Conservation (phyloP, 2,329 filamentous ascomycete species). For the Beauveria bassiana region DNA sequence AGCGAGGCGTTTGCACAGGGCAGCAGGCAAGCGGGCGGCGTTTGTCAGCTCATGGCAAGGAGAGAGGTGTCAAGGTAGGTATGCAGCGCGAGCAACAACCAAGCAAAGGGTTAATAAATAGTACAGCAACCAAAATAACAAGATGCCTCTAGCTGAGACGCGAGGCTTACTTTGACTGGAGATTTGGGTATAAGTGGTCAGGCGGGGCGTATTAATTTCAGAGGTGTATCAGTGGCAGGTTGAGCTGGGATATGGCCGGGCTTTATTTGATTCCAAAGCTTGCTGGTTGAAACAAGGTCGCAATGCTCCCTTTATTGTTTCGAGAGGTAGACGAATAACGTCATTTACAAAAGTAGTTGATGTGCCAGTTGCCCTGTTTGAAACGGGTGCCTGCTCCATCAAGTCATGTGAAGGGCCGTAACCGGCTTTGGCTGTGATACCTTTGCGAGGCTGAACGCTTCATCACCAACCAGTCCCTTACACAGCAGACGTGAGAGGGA, state of each 20-base stretch:
- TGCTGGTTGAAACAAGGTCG: too few species aligned
- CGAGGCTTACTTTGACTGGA: neutral
- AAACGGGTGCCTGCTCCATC: neutral
- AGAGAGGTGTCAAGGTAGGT: too few species aligned
- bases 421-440: neutral
- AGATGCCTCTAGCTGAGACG: slow-evolving; percentile 2
- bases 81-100: too few species aligned
- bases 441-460: neutral
- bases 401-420: too few species aligned
- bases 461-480: neutral
- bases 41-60: neutral
- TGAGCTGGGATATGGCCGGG: neutral
- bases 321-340: too few species aligned
- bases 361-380: too few species aligned
- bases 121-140: neutral
- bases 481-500: neutral
- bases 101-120: neutral
- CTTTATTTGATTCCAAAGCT: neutral
- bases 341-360: too few species aligned
- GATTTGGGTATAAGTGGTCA: slow-evolving; percentile 1
- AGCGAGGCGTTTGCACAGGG: neutral
- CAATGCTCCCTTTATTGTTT: too few species aligned
- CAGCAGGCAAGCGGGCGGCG: neutral
- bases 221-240: neutral
- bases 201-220: slow-evolving; percentile 3